phyloP scores from a whole-genome alignment of 345 rosid genomes.

The Boechera retrofracta region DNA sequence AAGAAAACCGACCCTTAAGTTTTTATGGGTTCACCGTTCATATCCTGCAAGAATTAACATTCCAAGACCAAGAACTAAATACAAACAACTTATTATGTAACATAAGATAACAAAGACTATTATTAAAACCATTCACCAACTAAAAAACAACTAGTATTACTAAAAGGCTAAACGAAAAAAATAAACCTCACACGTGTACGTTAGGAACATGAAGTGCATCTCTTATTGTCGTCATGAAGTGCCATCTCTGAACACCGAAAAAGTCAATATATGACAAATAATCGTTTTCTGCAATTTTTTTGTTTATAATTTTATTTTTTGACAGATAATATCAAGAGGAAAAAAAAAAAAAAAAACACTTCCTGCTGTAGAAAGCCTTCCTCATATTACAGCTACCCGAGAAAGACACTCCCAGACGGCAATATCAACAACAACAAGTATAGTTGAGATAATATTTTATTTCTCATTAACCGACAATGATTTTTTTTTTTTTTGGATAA shows the following conservation, averaged over 20 bases:
- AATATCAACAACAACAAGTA: background rate
- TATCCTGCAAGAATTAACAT: background rate
- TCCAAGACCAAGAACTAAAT: background rate
- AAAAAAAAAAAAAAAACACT: background rate
- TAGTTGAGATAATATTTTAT: background rate
- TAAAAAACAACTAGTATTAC: background rate
- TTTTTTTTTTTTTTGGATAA: too few relatives aligned
- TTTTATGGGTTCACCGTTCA: background rate
- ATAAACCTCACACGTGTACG: background rate
- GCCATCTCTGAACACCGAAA: background rate
- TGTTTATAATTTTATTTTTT: background rate
- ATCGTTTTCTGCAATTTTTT: background rate
- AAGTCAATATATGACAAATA: conserved; percentile 26
- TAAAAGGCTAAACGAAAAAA: background rate
- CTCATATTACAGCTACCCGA: conserved; percentile 30
- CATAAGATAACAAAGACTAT: background rate
- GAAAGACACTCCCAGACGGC: conserved; percentile 5
- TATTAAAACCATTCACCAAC: background rate
- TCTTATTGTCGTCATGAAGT: background rate
- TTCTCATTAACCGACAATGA: background rate
- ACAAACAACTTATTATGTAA: background rate
- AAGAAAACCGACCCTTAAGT: background rate
- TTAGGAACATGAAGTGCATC: background rate
- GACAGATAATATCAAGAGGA: background rate
- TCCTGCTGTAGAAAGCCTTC: conserved; percentile 16